Conservation (phyloP, 1,284 basidiomycete genomes). For the Ustilago shanxiensis region DNA sequence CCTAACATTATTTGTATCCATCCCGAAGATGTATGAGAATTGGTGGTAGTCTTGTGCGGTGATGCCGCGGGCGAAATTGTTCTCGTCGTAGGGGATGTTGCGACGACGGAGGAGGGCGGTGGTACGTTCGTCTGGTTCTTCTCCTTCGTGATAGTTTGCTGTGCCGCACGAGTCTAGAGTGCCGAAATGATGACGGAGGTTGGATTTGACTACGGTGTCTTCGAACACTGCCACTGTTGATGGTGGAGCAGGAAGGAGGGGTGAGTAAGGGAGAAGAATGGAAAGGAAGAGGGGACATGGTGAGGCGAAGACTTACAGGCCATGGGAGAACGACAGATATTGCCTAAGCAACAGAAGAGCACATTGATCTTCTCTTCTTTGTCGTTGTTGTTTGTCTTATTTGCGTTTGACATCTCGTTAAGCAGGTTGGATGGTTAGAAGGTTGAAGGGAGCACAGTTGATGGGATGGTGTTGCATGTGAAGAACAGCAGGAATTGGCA, state of each 20-base stretch:
- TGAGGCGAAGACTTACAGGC: slow-evolving; percentile 30
- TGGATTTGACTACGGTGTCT: slow-evolving; percentile 42
- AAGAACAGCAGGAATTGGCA: too few relatives aligned
- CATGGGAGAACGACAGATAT: slow-evolving; percentile 67
- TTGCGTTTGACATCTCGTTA: slow-evolving; percentile 9
- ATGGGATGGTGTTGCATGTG: not conserved
- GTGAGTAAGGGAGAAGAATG: not conserved
- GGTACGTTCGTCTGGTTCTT: slow-evolving; percentile 67
- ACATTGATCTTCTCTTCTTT: slow-evolving; percentile 54
- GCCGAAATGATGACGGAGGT: slow-evolving; percentile 52
- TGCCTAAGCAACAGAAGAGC: slow-evolving; percentile 66
- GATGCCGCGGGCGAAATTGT: slow-evolving; percentile 70
- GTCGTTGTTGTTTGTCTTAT: not conserved
- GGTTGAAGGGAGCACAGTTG: not conserved
- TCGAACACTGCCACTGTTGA: slow-evolving; percentile 56
- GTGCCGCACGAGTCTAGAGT: slow-evolving; percentile 66
- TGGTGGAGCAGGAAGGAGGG: not conserved
- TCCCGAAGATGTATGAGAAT: slow-evolving; percentile 73
- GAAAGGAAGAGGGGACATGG: too few relatives aligned
- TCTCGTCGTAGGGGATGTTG: slow-evolving; percentile 69
- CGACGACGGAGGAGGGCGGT: slow-evolving; percentile 71
- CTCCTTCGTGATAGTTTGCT: slow-evolving; percentile 62
- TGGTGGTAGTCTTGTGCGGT: slow-evolving; percentile 67
- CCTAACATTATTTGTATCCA: slow-evolving; percentile 71
- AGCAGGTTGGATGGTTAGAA: too few relatives aligned